Conservation (phyloP, 1,284 basidiomycete species). For the Coniferiporia sulphurascens region DNA sequence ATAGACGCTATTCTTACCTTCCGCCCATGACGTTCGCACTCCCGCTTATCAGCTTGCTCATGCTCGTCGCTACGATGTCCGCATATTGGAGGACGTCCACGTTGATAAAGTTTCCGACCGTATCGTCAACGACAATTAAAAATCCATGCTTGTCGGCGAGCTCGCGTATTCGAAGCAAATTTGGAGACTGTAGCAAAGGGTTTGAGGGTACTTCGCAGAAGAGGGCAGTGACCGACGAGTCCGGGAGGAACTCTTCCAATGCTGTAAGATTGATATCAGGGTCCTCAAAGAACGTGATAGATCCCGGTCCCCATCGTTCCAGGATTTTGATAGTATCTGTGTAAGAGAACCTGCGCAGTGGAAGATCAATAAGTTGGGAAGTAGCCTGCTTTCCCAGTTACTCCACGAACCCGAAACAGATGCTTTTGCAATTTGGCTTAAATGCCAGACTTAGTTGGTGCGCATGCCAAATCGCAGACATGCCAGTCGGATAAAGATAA, state of each 20-base stretch:
- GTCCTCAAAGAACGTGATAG: slow-evolving; percentile 85
- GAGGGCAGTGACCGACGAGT: slow-evolving; percentile 50
- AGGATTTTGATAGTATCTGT: slow-evolving; percentile 95
- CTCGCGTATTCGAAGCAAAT: slow-evolving; percentile 69
- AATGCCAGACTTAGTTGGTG: slow-evolving; percentile 62
- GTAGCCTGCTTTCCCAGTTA: no score
- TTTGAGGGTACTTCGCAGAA: slow-evolving; percentile 94
- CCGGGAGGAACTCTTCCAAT: slow-evolving; percentile 58
- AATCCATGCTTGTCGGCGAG: slow-evolving; percentile 90
- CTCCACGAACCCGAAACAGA: slow-evolving; percentile 76
- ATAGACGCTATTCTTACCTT: slow-evolving; percentile 48
- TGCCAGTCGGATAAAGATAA: slow-evolving; percentile 83
- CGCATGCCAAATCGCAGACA: slow-evolving; percentile 91
- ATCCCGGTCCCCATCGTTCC: slow-evolving; percentile 96
- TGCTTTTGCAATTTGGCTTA: slow-evolving; percentile 60
- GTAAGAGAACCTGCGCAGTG: slow-evolving; percentile 96
- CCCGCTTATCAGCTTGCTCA: slow-evolving; percentile 96
- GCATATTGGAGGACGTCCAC: slow-evolving; percentile 88
- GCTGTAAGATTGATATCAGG: slow-evolving; percentile 71
- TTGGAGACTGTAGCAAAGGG: slow-evolving; percentile 81
- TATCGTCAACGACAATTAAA: slow-evolving; percentile 90
- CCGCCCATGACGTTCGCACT: slow-evolving; percentile 98
- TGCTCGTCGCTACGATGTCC: slow-evolving; percentile 90
- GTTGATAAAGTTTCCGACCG: slow-evolving; percentile 94
- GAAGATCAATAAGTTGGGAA: slow-evolving; percentile 17